phyloP scores from a whole-genome alignment of 192 early-diverging fungal genomes.

The Umbelopsis sp. region DNA sequence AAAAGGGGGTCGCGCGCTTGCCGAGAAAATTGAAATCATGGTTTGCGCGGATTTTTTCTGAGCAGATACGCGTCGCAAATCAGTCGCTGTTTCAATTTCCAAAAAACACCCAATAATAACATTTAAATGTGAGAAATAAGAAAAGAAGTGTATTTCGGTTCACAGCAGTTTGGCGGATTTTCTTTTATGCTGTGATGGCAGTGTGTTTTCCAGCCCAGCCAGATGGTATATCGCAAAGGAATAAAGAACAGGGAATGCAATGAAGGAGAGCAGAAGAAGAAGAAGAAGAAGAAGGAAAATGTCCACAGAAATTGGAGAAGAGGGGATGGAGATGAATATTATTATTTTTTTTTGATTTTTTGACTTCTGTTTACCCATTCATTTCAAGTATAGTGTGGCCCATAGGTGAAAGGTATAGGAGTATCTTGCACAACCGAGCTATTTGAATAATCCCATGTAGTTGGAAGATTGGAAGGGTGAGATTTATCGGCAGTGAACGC shows the following conservation, averaged over 20 bases:
- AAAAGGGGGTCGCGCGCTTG: neutral
- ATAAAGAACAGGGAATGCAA: neutral
- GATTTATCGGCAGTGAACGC: neutral
- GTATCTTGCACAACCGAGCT: neutral
- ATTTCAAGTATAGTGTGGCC: neutral
- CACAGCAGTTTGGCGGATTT: neutral
- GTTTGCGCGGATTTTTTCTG: no score
- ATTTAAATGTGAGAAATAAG: neutral
- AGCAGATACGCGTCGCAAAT: no score
- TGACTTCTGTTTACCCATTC: no score
- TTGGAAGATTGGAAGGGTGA: neutral
- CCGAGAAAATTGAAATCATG: neutral
- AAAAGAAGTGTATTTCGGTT: neutral
- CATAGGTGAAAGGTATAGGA: constrained; percentile 10
- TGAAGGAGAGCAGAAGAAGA: neutral
- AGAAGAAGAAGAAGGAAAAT: no score
- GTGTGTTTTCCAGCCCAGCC: constrained; percentile 10
- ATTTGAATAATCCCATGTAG: constrained; percentile 12
- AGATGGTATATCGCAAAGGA: constrained; percentile 7
- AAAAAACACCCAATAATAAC: neutral
- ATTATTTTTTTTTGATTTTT: no score
- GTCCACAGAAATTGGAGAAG: neutral
- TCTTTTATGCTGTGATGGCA: neutral
- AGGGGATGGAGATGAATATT: neutral
- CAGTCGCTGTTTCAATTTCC: no score